phyloP scores from a whole-genome alignment of 495 filamentous ascomycete genomes.

The Chaetomium tenue region DNA sequence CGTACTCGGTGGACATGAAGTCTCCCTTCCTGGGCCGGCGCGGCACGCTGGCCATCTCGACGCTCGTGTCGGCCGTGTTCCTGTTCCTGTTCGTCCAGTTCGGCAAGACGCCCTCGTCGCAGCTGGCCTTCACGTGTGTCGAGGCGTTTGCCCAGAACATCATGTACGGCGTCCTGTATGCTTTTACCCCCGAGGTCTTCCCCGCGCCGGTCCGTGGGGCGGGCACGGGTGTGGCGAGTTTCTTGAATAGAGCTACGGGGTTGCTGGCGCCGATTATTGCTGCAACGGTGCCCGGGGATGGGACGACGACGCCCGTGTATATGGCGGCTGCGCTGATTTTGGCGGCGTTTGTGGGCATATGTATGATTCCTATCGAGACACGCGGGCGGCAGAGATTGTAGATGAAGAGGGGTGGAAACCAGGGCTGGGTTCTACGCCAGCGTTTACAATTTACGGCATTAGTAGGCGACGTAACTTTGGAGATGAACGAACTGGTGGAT shows the following conservation, averaged over 20 bases:
- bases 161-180: conserved; percentile 86
- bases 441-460: no score
- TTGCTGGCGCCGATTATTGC: conserved; percentile 75
- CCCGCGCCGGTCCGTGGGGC: conserved; percentile 75
- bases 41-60: conserved; percentile 67
- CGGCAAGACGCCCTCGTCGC: conserved; percentile 59
- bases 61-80: conserved; percentile 68
- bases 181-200: conserved; percentile 83
- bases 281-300: conserved; percentile 64
- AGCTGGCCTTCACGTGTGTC: conserved; percentile 73
- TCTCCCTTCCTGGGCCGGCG: conserved; percentile 66
- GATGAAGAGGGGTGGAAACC: conserved; percentile 7
- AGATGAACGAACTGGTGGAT: no score
- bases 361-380: conserved; percentile 71
- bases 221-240: conserved; percentile 72
- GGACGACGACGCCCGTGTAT: conserved; percentile 69
- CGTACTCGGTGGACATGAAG: conserved; percentile 63
- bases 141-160: conserved; percentile 74
- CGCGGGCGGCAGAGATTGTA: conserved; percentile 66
- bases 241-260: conserved; percentile 69
- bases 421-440: not conserved
- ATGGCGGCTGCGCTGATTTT: conserved; percentile 69
- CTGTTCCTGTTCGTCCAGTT: conserved; percentile 58
- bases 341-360: conserved; percentile 60
- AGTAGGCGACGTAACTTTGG: no score